A percentile compares a stretch with the other conserved stretches of the same genome.
These are phyloP conservation scores for Sclerotinia borealis DNA, from an alignment of 2,329 filamentous ascomycete species.

Conservation along the genomic window DNA sequence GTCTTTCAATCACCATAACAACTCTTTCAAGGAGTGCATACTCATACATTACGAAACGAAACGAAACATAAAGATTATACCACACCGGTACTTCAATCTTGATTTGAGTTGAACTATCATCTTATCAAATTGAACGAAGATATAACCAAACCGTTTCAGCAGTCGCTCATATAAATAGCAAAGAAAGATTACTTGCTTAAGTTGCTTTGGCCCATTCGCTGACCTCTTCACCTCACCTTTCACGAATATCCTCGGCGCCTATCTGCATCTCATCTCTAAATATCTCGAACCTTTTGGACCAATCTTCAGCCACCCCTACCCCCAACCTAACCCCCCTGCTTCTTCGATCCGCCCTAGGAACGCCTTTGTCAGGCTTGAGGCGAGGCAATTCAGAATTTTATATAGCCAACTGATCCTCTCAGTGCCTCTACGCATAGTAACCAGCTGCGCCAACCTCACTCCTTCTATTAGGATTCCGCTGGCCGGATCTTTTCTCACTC, in stretches of 20 bases:
- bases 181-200: background rate
- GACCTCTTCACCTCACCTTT: background rate
- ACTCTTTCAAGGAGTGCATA: background rate
- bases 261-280: constrained; percentile 9
- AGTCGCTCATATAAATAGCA: constrained; percentile 6
- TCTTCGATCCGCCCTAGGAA: constrained; percentile 1
- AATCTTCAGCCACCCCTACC: constrained; percentile 8
- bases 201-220: constrained; percentile 5
- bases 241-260: constrained; percentile 11
- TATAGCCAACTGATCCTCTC: constrained; percentile 14
- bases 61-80: background rate
- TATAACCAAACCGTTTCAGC: background rate
- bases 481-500: constrained; percentile 13
- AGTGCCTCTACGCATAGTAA: constrained; percentile 8
- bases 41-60: background rate
- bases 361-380: constrained; percentile 11
- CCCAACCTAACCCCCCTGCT: background rate
- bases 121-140: background rate
- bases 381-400: constrained; percentile 10
- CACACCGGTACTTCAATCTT: background rate
- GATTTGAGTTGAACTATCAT: background rate
- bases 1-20: background rate
- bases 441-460: constrained; percentile 12
- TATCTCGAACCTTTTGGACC: background rate
- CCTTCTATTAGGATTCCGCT: constrained; percentile 10